These are phyloP conservation scores for Prototheca wickerhamii DNA, from an alignment of 163 green algal species.

Conservation along the genomic window DNA sequence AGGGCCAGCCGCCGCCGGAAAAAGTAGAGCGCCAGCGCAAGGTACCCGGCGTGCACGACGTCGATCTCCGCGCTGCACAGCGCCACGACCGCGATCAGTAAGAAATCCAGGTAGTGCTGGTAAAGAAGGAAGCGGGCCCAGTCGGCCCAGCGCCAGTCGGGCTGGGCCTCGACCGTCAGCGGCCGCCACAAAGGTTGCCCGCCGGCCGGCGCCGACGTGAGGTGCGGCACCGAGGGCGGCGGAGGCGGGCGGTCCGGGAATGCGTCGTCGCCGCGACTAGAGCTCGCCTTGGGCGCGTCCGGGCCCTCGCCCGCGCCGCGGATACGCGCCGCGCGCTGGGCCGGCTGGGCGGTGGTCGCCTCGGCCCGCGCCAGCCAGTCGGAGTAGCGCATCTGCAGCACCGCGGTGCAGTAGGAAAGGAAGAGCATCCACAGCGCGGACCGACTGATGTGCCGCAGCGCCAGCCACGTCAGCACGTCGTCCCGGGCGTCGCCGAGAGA, in stretches of 20 bases:
- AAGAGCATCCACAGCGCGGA: conserved; percentile 46
- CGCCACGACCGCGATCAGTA: conserved; percentile 53
- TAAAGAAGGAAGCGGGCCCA: conserved; percentile 41
- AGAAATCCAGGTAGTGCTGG: conserved; percentile 48
- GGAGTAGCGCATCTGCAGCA: conserved; percentile 34
- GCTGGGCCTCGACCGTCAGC: conserved; percentile 17
- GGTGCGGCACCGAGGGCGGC: not conserved
- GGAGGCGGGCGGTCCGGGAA: too few species aligned
- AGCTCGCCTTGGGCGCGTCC: not conserved
- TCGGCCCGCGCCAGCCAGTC: not conserved
- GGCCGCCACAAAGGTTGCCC: conserved; percentile 25
- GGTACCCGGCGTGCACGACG: conserved; percentile 64
- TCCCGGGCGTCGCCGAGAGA: not conserved
- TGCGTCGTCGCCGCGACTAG: too few species aligned
- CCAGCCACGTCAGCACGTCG: conserved; percentile 34
- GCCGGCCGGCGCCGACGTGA: not conserved
- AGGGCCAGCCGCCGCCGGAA: conserved; percentile 43
- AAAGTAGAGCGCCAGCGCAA: conserved; percentile 57
- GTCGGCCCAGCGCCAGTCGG: conserved; percentile 40
- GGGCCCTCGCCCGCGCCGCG: not conserved
- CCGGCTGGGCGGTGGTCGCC: not conserved
- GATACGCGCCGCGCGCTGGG: conserved; percentile 4
- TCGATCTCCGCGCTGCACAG: conserved; percentile 59
- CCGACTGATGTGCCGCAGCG: conserved; percentile 21
- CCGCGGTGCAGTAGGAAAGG: conserved; percentile 21